Evolutionary conservation across 805 yeast species (phyloP), one percentile per base, ranked within the genome.

Genomic region (Wickerhamomyces silvicola): DNA sequence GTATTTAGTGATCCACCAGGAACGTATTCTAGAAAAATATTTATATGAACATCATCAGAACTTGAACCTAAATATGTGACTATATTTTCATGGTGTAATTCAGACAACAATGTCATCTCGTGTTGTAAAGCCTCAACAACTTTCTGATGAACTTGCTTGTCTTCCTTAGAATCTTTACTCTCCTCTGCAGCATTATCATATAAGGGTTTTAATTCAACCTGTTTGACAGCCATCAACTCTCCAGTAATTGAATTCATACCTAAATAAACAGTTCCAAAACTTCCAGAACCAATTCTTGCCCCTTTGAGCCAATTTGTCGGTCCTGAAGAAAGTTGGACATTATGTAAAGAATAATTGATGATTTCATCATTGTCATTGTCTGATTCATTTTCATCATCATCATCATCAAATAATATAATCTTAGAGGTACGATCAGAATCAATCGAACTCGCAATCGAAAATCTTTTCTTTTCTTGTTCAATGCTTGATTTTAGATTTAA

Each of bases 181-280:
- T 28, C 63, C 41, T 33, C 62, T 22, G 42, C 47, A 10, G 46
- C 35, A 37, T 57, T 48, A 39, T 64, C 62, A 22, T 61, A 56
- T 17, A 54, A 43, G 4, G 63, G 60, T 2, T 82, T 79, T 12
- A 88, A 54, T 28, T 80, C 81, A 1, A 92, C 96, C 54, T 88
- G 96, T 52, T 92, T 92, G 13, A 92, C 96, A 1, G 97, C 98
- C 95, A 90, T 85, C 31, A 92, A 65, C 52, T 87, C 97, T 26
- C 98, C 98, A 0, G 95, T 87, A 21, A 80, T 59, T 1, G 95
- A 82, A 52, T 88, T 85, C 78, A 92, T 77, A 1, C 97, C 98
- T 22, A 92, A 62, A 41, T 81, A 88, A 2, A 92, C 98, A 2
- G 85, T 78, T 20, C 97, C 98, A 64, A 87, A 92, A 38, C 94